Base-by-base conservation (phyloP, 2,329 filamentous ascomycete species). In the Thelonectria discophora region DNA sequence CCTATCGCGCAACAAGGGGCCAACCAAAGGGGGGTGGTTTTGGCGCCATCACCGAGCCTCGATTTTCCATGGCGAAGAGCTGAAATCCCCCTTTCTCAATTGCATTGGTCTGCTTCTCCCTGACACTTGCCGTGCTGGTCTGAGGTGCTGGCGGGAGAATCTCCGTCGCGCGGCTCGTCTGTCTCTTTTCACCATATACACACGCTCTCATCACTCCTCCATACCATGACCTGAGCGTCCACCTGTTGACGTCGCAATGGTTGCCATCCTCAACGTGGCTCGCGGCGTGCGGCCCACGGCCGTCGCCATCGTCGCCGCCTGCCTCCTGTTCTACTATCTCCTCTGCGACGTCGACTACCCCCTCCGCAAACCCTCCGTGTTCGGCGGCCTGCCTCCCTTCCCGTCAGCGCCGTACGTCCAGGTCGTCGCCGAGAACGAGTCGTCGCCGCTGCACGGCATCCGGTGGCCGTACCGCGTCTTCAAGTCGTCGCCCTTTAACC, bases 401-500 rank as follows among this genome's bases (percentile, higher is more conserved):
- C 40, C 60, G 3, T 72, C 70, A 2, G 65, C 65, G 55, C 59
- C 66, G 5, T 64, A 64, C 34, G 60, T 73, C 13, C 51, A 70
- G 7, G n/a, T 72, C 5, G 30, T 64, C 6, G 21, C 13, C 69
- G 65, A 1, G 54, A 48, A 20, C 62, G 64, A 24, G 66, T 62
- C 9, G 12, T 51, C 54, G 0, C 56, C 60, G 2, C 42, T 48
- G 5, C 11, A 43, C 13, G 53, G 43, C 32, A 47, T 48, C 15
- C 58, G 57, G 0, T 73, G 65, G 50, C 48, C 65, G 1, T 72
- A 60, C 18, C 69, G 69, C 20, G 58, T 54, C 5, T 73, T 69
- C 37, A 72, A 69, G n/a, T 67, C 58, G 18, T 68, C 71, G 1
- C 65, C 69, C 2, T 67, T 63, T n/a, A 68, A 55, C 8, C 69